Base-by-base conservation (phyloP, 306 rosid genomes). In the Quercus parvula region DNA sequence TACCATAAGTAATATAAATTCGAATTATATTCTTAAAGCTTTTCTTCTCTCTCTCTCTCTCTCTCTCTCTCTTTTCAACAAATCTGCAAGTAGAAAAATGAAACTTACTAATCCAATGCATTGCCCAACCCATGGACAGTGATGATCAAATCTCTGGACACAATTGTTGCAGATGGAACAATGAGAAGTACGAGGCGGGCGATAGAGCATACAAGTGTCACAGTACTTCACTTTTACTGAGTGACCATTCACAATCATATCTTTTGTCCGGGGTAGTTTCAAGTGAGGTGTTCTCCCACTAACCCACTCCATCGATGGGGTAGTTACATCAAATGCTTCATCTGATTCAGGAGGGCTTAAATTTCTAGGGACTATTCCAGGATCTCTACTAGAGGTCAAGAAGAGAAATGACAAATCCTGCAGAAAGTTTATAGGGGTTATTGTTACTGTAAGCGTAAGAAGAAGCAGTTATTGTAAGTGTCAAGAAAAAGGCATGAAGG, bases 281-380 rank as follows among this genome's bases (percentile, higher is more conserved):
- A 91, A 74, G 86, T 87, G 90, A 81, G 98, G 99, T 41, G 96
- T 95, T 75, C 91, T 58, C 12, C 91, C 97, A 75, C 82, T 83
- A 79, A 95, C 88, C 99, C 99, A 95, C 81, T 95, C 99, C 98
- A 95, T 93, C n/a, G 99, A 95, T 71, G 99, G 97, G 54, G 98
- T 86, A 28, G 87, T 85, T 24, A 82, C 74, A 73, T 90, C 89
- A 70, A 24, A 81, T 27, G 83, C 63, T 57, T 93, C 99, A 27
- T 93, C 98, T 54, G 75, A 88, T 46, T 95, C 98, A 41, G 92
- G 98, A 85, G 93, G 92, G 81, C 75, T 90, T 74, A 82, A 87
- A 82, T 93, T 95, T 85, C 98, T 86, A 44, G 98, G 98, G 70
- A 95, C 83, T 77, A 95, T 93, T 71, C 99, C 99, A 74, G 99